Evolutionary conservation across 164 flowering plant genomes (phyloP), one percentile per base, ranked within the genome.

Genomic region (Aristolochia fimbriata): DNA sequence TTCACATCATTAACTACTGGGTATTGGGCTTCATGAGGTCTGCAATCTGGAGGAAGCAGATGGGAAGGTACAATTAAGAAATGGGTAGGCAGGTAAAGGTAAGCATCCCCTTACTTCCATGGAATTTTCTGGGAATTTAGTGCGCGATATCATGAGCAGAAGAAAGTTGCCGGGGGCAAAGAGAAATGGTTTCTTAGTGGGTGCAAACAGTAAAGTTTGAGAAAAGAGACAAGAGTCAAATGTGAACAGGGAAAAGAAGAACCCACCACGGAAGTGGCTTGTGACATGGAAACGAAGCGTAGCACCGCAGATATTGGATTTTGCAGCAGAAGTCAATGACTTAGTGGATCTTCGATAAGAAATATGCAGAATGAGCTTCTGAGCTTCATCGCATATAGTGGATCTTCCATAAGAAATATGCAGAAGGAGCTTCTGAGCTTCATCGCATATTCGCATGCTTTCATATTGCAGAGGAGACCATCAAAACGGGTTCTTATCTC

Each of bases 111-210:
- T 7, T 37, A 37, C 43, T 37, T 37, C 43, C 43, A 7, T 37
- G 43, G 10, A 21, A 51, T 22, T 27, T 20, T 14, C 16, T 24
- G 47, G 17, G 23, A 19, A 33, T 48, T n/a, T 47, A 31, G 61
- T 58, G 61, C 50, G 21, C 14, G 20, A 43, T 58, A 58, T 58
- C 50, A 58, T 58, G 61, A 17, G 30, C n/a, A 19, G 16, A 20
- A 58, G 61, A 58, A 58, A 58, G 61, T 45, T 58, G 50, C 61
- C 8, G 19, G 16, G 17, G 14, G 43, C 43, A 23, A 17, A 21
- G 30, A 27, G 5, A 2, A 20, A 21, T 21, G 15, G 50, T 37
- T 37, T 46, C 22, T 11, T 58, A 45, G n/a, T 22, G 51, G 33
- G 17, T 58, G 43, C 43, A 37, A 37, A 37, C 43, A 37, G 43